phyloP scores from a whole-genome alignment of 768 basidiomycete genomes.

The Suillus placidus region DNA sequence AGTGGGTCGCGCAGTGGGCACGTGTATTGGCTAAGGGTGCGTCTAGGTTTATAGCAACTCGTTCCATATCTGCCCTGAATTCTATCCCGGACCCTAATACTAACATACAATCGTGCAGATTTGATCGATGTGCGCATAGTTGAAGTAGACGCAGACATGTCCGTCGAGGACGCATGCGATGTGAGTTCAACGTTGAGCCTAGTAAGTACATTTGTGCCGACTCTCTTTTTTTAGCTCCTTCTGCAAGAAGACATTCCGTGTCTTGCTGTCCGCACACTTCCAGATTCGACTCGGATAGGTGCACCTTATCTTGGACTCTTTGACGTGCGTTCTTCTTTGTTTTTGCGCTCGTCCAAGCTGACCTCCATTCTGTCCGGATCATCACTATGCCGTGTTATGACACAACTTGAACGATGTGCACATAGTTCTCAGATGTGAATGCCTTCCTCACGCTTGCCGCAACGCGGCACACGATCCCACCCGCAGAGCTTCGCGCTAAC shows the following conservation, averaged over 20 bases:
- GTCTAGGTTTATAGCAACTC: constrained; percentile 14
- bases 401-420: not conserved
- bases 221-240: constrained; percentile 48
- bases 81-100: not conserved
- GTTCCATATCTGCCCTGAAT: not conserved
- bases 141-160: constrained; percentile 66
- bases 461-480: constrained; percentile 67
- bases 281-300: constrained; percentile 14
- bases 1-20: constrained; percentile 65
- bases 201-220: constrained; percentile 1
- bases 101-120: constrained; percentile 42
- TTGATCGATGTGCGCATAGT: constrained; percentile 72
- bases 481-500: constrained; percentile 62
- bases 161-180: constrained; percentile 83
- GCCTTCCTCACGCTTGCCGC: constrained; percentile 86
- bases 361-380: not conserved
- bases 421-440: constrained; percentile 82
- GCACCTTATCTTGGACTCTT: constrained; percentile 61
- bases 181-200: constrained; percentile 41
- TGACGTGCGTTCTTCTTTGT: constrained; percentile 57
- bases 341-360: not conserved
- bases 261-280: constrained; percentile 56
- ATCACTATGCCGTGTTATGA: not conserved
- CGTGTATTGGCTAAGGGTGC: constrained; percentile 59
- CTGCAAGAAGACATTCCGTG: constrained; percentile 65